Percentiles rank a stretch among this genome's conserved stretches.
These are phyloP conservation scores for Candida stauntonica DNA, from an alignment of 805 yeast genomes.

Conservation along the genomic window DNA sequence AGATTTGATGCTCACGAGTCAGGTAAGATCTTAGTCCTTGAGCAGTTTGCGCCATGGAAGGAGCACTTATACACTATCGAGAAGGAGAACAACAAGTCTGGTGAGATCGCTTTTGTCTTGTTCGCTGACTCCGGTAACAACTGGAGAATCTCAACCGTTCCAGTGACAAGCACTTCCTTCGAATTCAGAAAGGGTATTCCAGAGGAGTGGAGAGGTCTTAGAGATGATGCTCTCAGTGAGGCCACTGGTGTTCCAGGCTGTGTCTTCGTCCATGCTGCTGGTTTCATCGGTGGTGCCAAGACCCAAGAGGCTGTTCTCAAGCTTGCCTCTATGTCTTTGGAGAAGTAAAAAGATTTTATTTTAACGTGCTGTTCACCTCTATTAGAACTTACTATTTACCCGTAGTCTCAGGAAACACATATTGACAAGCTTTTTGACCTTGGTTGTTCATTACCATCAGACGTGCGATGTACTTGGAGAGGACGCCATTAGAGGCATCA, in stretches of 20 bases:
- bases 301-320: conserved; percentile 72
- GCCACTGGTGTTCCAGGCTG: conserved; percentile 81
- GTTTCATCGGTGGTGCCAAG: conserved; percentile 93
- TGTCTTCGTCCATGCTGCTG: conserved; percentile 92
- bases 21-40: conserved; percentile 72
- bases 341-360: conserved; percentile 1
- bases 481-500: conserved; percentile 1
- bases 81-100: conserved; percentile 48
- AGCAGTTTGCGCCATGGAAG: conserved; percentile 90
- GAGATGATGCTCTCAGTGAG: conserved; percentile 77
- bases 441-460: neutral
- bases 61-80: conserved; percentile 82
- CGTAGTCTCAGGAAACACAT: neutral
- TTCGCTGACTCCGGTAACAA: conserved; percentile 67
- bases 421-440: neutral
- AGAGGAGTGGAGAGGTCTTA: conserved; percentile 89
- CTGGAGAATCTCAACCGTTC: conserved; percentile 91
- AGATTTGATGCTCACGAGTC: conserved; percentile 58
- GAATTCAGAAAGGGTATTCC: conserved; percentile 85
- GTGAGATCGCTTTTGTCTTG: conserved; percentile 66
- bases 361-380: neutral
- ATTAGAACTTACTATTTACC: neutral
- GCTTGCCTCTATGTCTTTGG: conserved; percentile 53
- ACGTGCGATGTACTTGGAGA: neutral
- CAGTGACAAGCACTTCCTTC: conserved; percentile 74